These are phyloP conservation scores for Aquilaria sinensis DNA, from an alignment of 345 rosid species.

Conservation along the genomic window DNA sequence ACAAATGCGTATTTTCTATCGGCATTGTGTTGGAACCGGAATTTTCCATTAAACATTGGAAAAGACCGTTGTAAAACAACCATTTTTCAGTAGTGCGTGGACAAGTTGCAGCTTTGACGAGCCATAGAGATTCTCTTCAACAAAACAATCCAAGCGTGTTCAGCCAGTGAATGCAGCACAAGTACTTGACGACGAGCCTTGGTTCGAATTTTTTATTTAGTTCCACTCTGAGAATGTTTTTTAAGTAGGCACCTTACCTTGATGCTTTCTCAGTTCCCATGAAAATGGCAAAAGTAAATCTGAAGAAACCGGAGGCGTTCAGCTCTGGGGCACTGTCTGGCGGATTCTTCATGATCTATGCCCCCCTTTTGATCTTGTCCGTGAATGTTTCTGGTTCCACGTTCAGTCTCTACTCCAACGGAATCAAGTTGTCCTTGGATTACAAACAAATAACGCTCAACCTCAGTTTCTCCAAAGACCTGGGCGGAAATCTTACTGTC, in stretches of 20 bases:
- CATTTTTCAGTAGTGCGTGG: no score
- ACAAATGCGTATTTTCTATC: no score
- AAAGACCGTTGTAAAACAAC: no score
- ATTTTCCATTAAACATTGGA: no score
- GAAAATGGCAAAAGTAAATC: neutral
- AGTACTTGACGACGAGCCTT: neutral
- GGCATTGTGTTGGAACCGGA: no score
- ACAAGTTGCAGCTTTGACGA: no score
- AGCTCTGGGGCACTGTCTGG: conserved; percentile 18
- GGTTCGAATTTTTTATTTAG: conserved; percentile 6
- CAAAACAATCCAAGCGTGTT: conserved; percentile 9
- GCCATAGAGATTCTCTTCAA: conserved; percentile 6
- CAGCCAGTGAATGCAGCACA: conserved; percentile 8
- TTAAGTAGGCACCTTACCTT: neutral
- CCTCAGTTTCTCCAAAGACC: conserved; percentile 45
- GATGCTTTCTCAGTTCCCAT: neutral
- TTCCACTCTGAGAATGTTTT: neutral
- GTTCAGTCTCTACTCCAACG: conserved; percentile 45
- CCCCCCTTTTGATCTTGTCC: conserved; percentile 33
- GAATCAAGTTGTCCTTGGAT: conserved; percentile 31
- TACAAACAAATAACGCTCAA: conserved; percentile 50
- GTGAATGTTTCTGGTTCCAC: conserved; percentile 46
- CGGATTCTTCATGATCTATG: conserved; percentile 47
- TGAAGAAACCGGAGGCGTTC: neutral
- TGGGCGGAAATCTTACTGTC: conserved; percentile 47